Base-by-base conservation (phyloP, 352 stramenopile genomes). In the Phytopythium boreale region DNA sequence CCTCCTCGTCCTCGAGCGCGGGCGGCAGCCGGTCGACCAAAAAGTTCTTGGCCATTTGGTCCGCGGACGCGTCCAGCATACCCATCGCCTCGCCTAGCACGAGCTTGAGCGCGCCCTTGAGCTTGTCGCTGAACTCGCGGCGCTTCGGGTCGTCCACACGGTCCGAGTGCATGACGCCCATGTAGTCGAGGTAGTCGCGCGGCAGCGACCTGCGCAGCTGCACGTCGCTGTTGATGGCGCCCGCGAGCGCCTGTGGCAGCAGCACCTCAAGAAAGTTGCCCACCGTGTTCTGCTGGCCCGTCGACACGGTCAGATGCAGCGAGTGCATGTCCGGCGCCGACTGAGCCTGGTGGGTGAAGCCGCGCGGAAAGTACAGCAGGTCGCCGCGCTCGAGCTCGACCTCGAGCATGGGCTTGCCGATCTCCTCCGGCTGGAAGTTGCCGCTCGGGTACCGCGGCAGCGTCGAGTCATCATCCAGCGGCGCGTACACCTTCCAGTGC, bases 401-500 rank as follows among this genome's bases (percentile, higher is more conserved):
- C 61, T 97, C 87, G 10, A 97, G 69, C 24, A 88, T 59, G 12
- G 89, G 88, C 66, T 88, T 84, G 29, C 79, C 84, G 20, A 97
- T 76, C 47, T 95, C 84, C 41, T 92, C 83, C 0, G 78, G 72
- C 31, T 74, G 69, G 65, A 90, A 95, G 70, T 97, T 92, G 34
- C 77, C 81, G 68, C 84, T 94, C 31, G 83, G 80, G 63, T 77
- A 77, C 1, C 86, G 71, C 0, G 89, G 83, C 49, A 96, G 69
- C 56, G 82, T 88, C 22, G 76, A 66, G 14, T 66, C 69, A 0
- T 87, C 79, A 26, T 77, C 74, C 50, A 89, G 59, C 12, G 84
- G 84, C 44, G 79, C 56, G 63, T 97, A 97, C 43, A 97, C 80
- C 60, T 95, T 97, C 95, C 96, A 98, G 66, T 93, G 77, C 70